Percentiles rank a stretch among this genome's conserved stretches.
phyloP scores from a whole-genome alignment of 192 early-diverging fungal species.

The Backusella circina region DNA sequence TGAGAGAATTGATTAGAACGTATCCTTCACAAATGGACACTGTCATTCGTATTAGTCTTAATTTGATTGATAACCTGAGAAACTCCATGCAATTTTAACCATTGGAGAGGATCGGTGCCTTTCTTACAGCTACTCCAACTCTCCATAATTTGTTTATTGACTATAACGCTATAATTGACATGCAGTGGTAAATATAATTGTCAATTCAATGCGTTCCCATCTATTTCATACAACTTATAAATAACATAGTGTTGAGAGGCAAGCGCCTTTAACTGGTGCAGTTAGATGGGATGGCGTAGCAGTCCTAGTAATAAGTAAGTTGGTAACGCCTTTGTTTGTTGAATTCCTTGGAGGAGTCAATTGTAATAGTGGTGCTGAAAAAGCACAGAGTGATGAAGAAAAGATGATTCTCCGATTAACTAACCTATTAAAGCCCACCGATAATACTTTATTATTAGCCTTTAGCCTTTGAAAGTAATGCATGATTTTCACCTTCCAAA shows the following conservation, averaged over 20 bases:
- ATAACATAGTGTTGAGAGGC: not conserved
- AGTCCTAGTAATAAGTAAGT: not conserved
- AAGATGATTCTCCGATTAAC: not conserved
- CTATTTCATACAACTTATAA: not conserved
- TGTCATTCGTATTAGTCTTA: not conserved
- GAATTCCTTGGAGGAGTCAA: not conserved
- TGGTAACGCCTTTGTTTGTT: constrained; percentile 1
- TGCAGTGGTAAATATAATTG: constrained; percentile 8
- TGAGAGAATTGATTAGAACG: constrained; percentile 1
- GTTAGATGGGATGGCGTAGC: not conserved
- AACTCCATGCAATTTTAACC: not conserved
- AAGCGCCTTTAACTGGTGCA: no score
- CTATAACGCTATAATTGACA: not conserved
- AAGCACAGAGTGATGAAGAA: not conserved
- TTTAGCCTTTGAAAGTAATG: no score
- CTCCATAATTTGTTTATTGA: not conserved
- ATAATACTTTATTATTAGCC: no score
- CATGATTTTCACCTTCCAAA: no score
- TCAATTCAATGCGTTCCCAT: not conserved
- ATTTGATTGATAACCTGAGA: not conserved
- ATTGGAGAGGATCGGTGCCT: not conserved
- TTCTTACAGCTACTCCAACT: not conserved
- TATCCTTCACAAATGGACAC: not conserved
- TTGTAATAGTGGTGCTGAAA: not conserved
- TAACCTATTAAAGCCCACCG: not conserved